Conservation (phyloP, 1,284 basidiomycete species). For the Uromyces viciae-fabae region DNA sequence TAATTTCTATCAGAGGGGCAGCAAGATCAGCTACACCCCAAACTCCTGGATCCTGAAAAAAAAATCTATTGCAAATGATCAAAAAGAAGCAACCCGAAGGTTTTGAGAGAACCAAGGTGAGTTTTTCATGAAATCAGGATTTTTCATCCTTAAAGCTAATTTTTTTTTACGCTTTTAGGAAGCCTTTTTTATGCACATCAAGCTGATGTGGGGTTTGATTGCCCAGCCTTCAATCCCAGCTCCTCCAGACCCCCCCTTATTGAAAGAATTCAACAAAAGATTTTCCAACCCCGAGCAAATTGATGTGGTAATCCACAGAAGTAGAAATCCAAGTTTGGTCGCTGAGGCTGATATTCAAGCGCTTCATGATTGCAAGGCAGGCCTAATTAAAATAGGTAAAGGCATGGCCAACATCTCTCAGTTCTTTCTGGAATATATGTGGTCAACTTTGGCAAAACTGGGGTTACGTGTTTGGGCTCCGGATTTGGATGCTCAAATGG, state of each 20-base stretch:
- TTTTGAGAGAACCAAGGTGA: conserved; percentile 16
- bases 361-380: background rate
- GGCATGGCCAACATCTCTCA: background rate
- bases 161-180: background rate
- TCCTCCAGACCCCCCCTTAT: background rate
- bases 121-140: background rate
- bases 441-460: background rate
- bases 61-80: too few species aligned
- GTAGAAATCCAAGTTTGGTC: background rate
- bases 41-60: too few species aligned
- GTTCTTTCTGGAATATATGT: background rate
- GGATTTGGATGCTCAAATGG: background rate
- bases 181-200: conserved; percentile 31
- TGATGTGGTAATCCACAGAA: background rate
- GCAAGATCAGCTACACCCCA: too few species aligned
- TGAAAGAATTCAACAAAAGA: background rate
- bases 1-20: too few species aligned
- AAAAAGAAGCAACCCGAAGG: background rate
- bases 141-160: background rate
- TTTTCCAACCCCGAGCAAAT: background rate
- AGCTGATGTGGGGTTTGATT: conserved; percentile 23
- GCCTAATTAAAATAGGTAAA: background rate
- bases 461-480: conserved; percentile 7
- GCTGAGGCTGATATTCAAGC: background rate
- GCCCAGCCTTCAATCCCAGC: background rate